Evolutionary conservation across 371 early-diverging fungal species (phyloP), one percentile per base, ranked within the genome.

Genomic region (Encephalitozoon hellem): DNA sequence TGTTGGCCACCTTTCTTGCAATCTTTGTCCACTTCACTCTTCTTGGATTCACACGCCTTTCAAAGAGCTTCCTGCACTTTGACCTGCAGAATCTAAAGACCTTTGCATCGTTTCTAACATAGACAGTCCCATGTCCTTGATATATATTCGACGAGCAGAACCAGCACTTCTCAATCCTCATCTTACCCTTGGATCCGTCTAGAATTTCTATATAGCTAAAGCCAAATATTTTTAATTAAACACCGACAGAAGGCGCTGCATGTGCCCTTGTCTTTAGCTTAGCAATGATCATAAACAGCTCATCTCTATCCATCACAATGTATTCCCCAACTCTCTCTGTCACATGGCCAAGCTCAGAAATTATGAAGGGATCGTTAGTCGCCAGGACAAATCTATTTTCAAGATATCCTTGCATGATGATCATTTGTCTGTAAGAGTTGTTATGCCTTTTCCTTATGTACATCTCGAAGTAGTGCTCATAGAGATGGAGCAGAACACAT

Each of bases 11-110:
- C 86, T 90, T 91, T 81, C 98, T 88, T 90, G 93, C 95, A 23
- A 96, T 94, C 89, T 95, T 96, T 63, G 98, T 97, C 98, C 98
- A 97, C 80, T 89, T 88, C 74, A 94, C 92, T 89, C 95, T 96
- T 83, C 98, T 89, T 68, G 98, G 98, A 88, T 96, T 96, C 78
- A 95, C 90, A 90, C 96, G 95, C 90, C 92, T 92, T 86, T 96
- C 96, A 87, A 96, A 97, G 88, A 94, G 93, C 85, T 92, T 93
- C 87, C 92, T 92, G 88, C 98, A 97, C 88, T 97, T 96, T 65
- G 95, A 94, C 83, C 95, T 89, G 84, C 96, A 97, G 87, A 96
- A 95, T 67, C 92, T 89, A 87, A 96, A 96, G 30, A 89, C 88
- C 89, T 92, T 95, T 77, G 90, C 88, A 88, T 96, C 98, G 81